Evolutionary conservation across 306 rosid species (phyloP).

Genomic region (Arachis stenosperma): DNA sequence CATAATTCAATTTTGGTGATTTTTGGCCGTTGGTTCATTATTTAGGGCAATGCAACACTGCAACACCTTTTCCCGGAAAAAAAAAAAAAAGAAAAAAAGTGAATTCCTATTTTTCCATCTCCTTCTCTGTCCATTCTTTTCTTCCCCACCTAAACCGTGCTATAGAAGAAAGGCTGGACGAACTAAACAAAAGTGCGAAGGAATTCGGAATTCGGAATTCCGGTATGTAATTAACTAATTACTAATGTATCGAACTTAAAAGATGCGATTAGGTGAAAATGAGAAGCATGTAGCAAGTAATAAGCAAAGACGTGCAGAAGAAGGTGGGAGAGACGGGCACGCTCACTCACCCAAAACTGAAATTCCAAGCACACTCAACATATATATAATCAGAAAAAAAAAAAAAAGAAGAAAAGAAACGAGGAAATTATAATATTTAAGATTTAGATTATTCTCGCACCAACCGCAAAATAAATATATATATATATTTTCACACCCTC

Average conservation of each 20-base stretch:
- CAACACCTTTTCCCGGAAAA: too few species aligned
- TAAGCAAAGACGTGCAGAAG: slow-evolving; percentile 36
- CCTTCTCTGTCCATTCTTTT: neutral
- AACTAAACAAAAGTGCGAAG: neutral
- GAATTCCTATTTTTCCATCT: neutral
- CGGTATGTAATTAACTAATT: too few species aligned
- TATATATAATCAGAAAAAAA: neutral
- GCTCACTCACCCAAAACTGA: slow-evolving; percentile 27
- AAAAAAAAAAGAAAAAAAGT: neutral
- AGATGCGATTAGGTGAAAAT: neutral
- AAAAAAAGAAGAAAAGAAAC: neutral
- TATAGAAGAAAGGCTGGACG: neutral
- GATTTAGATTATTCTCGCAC: neutral
- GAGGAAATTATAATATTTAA: neutral
- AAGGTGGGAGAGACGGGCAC: slow-evolving; percentile 27
- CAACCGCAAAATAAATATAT: slow-evolving; percentile 20
- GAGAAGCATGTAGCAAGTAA: neutral
- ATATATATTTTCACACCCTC: slow-evolving; percentile 14
- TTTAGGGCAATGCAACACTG: neutral
- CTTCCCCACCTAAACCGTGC: neutral
- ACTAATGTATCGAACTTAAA: neutral
- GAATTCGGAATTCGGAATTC: neutral
- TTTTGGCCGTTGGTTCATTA: neutral
- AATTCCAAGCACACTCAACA: slow-evolving; percentile 11
- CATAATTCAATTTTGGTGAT: neutral